Evolutionary conservation across 2,329 filamentous ascomycete species (phyloP), one percentile per base, ranked within the genome.

Genomic region (Hypoxylon sp.): DNA sequence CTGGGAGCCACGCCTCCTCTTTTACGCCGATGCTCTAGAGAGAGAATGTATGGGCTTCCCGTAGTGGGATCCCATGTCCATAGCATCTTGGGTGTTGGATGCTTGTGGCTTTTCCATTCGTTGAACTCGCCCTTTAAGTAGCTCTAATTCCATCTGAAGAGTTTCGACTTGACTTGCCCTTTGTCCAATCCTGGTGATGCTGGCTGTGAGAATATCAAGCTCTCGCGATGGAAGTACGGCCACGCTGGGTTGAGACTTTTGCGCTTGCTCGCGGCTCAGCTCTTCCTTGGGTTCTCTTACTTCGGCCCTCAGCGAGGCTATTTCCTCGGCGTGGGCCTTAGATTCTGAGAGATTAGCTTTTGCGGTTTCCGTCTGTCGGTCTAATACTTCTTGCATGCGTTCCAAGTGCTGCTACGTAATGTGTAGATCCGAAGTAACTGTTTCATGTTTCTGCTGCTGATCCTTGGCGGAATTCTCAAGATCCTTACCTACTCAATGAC

Each of bases 141-240:
- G 64, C 29, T 74, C 67, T 30, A 75, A 66, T 48, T 75, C 73
- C 71, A 75, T 76, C 57, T 73, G 70, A 15, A 75, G 57, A 5
- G 64, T 68, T 42, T 75, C 72, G 7, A 75, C 65, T 40, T 73
- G 69, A 44, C 64, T 73, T 15, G 72, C 70, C 25, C 68, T 66
- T 51, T 68, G 66, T 9, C 69, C 66, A 17, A 75, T 70, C 46
- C 69, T 73, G 25, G 71, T 66, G 19, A 75, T 70, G 46, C 62
- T 73, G 43, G 55, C 69, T 2, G 71, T 67, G 20, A 75, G 65
- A 7, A 75, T 73, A 35, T 75, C 73, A 7, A 76, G 62, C 27
- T 74, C 72, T 34, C 61, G 65, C 4, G 66, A 54, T 7, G 63
- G 64, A 17, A 70, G 66, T 36, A 54, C 21, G 7, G 52, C n/a